Conservation (phyloP, 2,329 filamentous ascomycete genomes). For the Paracoccidioides lutzii region DNA sequence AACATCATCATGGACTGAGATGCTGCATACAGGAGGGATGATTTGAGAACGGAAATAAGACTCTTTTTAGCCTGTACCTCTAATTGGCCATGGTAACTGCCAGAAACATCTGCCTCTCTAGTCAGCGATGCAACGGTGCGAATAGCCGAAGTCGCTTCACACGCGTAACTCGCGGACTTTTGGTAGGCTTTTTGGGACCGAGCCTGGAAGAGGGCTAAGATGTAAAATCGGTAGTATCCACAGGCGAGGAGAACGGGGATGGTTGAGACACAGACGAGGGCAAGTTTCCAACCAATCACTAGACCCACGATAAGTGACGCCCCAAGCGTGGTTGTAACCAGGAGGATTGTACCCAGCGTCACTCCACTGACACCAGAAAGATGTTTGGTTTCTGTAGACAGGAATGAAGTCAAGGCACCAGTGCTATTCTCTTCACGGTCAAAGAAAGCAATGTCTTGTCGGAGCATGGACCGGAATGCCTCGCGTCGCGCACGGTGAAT, state of each 20-base stretch:
- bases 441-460: conserved; percentile 87
- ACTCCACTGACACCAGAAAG: conserved; percentile 77
- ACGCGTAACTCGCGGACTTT: conserved; percentile 71
- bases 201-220: conserved; percentile 65
- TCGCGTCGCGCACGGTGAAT: conserved; percentile 69
- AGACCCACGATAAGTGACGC: conserved; percentile 57
- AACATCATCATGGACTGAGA: conserved; percentile 76
- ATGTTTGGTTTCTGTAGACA: conserved; percentile 81
- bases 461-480: conserved; percentile 76
- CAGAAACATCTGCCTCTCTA: conserved; percentile 67
- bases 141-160: conserved; percentile 86
- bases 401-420: conserved; percentile 74
- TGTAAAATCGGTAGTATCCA: conserved; percentile 79
- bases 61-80: conserved; percentile 54
- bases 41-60: conserved; percentile 60
- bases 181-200: conserved; percentile 71
- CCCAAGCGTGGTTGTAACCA: conserved; percentile 66
- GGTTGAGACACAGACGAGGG: conserved; percentile 65
- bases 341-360: conserved; percentile 74
- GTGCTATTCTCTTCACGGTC: conserved; percentile 80
- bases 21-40: conserved; percentile 66
- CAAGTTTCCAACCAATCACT: conserved; percentile 77
- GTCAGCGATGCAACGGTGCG: conserved; percentile 87
- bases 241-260: conserved; percentile 66
- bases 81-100: conserved; percentile 55